Evolutionary conservation across 1,284 basidiomycete genomes (phyloP), one percentile per base, ranked within the genome.

Genomic region (Tilletiopsis washingtonensis): DNA sequence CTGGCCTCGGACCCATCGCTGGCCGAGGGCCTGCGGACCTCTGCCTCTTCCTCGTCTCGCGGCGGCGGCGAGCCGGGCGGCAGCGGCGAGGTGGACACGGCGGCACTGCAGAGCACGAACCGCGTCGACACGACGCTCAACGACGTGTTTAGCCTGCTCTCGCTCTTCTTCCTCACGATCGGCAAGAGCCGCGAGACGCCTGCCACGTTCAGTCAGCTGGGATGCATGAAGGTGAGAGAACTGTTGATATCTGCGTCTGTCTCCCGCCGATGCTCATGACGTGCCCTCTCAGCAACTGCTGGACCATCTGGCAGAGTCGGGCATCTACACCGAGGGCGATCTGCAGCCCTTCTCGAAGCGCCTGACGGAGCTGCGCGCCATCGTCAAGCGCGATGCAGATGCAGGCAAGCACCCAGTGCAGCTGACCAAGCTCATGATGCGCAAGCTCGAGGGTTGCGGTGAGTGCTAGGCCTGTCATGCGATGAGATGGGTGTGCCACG

Each of bases 361-460:
- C 23, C 55, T 73, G 38, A 29, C 56, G 24, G 65, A 73, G 45
- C 56, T 73, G 39, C 59, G 61, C 26, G 70, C 67, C 40, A 73
- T 73, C 49, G 62, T 73, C 37, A 59, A 59, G 40, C 56, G 48
- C 29, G 70, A 73, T 51, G 58, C 57, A 23, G 85, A 87, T 49
- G 50, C 83, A 50, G 84, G 84, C 1, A 88, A 86, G 68, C 88
- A 93, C 70, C 84, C 88, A 1, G 82, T 83, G 53, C 83, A 89
- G 27, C 83, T 98, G 76, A 88, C 86, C 39, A 91, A 86, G 71
- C 80, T 98, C 26, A 82, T 98, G 54, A 85, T 88, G 64, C 81
- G 87, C 53, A 93, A 96, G 73, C 78, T 96, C 54, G 86, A 89
- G 66, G 88, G 86, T 69, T 93, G 89, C 67, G 89, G 89, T 90